Evolutionary conservation across 1,284 basidiomycete species (phyloP), one percentile per base, ranked within the genome.

Genomic region (Termitomyces sp.): DNA sequence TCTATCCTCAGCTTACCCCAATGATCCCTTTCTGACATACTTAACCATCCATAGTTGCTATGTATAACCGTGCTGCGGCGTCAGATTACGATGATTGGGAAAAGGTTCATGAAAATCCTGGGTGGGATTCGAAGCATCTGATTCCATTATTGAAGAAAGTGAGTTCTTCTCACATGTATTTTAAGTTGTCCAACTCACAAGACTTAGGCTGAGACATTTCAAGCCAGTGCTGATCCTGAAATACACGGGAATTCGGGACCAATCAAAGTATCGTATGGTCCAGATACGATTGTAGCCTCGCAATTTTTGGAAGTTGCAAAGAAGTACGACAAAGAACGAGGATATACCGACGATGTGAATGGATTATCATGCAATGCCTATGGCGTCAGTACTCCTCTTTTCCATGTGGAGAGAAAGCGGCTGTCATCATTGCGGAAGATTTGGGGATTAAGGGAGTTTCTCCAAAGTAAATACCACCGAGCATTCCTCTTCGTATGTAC

Each of bases 61-160:
- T 78, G 63, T 84, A 84, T 52, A 77, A 72, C 6, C 75, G 83
- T 8, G 75, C 76, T 0, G 66, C 75, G 11, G 73, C 77, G 4
- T 81, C 81, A 0, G 81, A 83, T 59, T 83, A 76, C 50, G 78
- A 83, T 46, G 79, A 75, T 46, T 83, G 81, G 81, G 73, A 75
- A 53, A 68, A 49, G 0, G 57, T 67, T 1, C 64, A 78, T 21
- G 68, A 70, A 0, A 83, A 84, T 56, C 64, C 69, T 14, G 81
- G 81, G 1, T 84, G 81, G 82, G 71, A 77, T 11, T 77, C 77
- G 0, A 68, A 70, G 31, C 65, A 76, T 39, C 60, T 83, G 9
- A 70, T 82, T 18, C 79, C 83, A 0, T 64, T 82, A 3, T 57
- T 83, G 24, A 74, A 69, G 55, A 79, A 81, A 71, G 81, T 79